Base-by-base conservation (phyloP, 805 yeast genomes). In the Metschnikowia cubensis region DNA sequence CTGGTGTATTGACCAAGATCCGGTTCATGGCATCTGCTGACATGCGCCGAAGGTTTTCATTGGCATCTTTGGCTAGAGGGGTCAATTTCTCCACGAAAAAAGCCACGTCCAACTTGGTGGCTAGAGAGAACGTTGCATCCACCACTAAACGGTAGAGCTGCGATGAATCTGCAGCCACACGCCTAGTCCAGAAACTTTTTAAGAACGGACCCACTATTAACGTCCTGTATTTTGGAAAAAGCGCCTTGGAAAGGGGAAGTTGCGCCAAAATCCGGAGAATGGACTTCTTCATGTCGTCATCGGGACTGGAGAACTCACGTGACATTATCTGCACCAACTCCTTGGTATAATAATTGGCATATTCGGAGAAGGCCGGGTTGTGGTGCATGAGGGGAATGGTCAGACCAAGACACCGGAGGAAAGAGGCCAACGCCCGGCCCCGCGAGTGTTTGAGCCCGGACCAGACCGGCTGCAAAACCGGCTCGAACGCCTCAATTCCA, bases 401-500 rank as follows among this genome's bases (percentile, higher is more conserved):
- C 25, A 81, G 79, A 0, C 96, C 96, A 21, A 91, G 72, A 46
- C 95, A 87, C 60, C 81, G 82, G 53, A 92, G 62, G 60, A 86
- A 89, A 2, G 89, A 82, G 0, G 96, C 86, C 45, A 90, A 72
- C 0, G 83, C 76, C 58, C 82, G 80, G 4, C 97, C 97, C 53
- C 96, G 73, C 54, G 87, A 94, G 36, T 76, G 76, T 42, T 82
- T 77, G 21, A 89, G 77, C 4, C 96, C 97, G 10, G 71, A 67
- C 96, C 97, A 90, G 5, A 89, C 68, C 0, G 89, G 87, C 49
- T 87, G 92, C 34, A 92, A 62, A 0, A 84, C 74, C 0, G 69
- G 67, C 58, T 90, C 95, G 63, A 92, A 91, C 0, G 92, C 82
- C 59, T 89, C 97, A 49, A 88, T 85, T 42, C 98, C 99, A 67